Evolutionary conservation across 1,284 basidiomycete species (phyloP), one percentile per base, ranked within the genome.

Genomic region (Malassezia furfur): DNA sequence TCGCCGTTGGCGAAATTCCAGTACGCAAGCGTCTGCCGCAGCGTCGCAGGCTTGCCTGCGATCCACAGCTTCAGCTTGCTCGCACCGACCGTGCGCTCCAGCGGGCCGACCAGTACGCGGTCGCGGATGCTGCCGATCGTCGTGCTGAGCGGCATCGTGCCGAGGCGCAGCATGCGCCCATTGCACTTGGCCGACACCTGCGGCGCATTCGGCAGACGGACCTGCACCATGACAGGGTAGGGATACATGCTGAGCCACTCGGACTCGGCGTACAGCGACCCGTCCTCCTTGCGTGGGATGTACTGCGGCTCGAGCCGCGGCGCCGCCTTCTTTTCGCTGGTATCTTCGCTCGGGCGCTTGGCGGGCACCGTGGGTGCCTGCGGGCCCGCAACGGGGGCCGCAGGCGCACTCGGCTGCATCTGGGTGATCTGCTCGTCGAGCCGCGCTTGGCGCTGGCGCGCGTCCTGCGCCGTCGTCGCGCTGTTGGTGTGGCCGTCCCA

Each of bases 401-500:
- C 53, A 30, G 58, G 50, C 7, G 44, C 53, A 12, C 55, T 56
- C 32, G 60, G 48, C 35, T 63, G 61, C 10, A 6, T 56, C 48
- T 59, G 48, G 10, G 51, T 50, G 51, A 68, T 63, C 46, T 61
- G 55, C 50, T 68, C 52, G 36, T 70, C 68, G 41, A 64, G 50
- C 6, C 53, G 59, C 5, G 48, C 46, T 50, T 63, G 65, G 31
- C 63, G 63, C 43, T 54, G 59, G 17, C 55, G 47, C 37, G 62
- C 46, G 25, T 72, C 65, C 31, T 60, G 61, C 5, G 70, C 66
- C 12, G 60, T 56, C 15, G 50, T 53, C 31, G 53, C 48, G 41
- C 62, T 65, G 38, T 63, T 65, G 10, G 60, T 59, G 46, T 73
- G 72, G 25, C 72, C 72, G 50, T 74, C 72, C 68, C 70, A 74